Conservation (phyloP, 2,329 filamentous ascomycete genomes). For the Acephala macrosclerotiorum region DNA sequence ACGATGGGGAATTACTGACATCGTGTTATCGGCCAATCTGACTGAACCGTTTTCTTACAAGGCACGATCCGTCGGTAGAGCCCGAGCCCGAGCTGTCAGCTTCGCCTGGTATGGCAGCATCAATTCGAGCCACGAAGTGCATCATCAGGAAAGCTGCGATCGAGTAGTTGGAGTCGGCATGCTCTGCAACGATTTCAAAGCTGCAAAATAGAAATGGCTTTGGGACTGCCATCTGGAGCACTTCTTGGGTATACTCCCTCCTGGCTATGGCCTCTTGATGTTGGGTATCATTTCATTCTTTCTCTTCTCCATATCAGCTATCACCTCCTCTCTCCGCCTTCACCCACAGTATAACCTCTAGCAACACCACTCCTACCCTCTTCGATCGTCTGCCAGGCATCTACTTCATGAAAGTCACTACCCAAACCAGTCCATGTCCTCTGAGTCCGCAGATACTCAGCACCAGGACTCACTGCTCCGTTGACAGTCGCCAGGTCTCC, state of each 20-base stretch:
- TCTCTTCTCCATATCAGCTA: not conserved
- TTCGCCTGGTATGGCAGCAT: too few species aligned
- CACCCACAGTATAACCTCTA: conserved; percentile 83
- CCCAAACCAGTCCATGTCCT: conserved; percentile 93
- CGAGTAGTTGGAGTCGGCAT: too few species aligned
- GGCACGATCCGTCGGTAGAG: not conserved
- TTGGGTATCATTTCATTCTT: conserved; percentile 8
- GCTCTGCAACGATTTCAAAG: too few species aligned
- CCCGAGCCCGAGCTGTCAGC: conserved; percentile 2
- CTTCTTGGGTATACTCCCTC: too few species aligned
- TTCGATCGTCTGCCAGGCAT: conserved; percentile 74
- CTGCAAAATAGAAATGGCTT: too few species aligned
- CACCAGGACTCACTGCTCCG: conserved; percentile 87
- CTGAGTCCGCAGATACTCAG: conserved; percentile 82
- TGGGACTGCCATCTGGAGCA: too few species aligned
- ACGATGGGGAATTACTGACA: not conserved
- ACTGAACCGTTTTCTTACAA: not conserved
- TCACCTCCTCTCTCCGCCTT: conserved; percentile 48
- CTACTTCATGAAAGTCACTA: conserved; percentile 78
- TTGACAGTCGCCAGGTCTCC: conserved; percentile 83
- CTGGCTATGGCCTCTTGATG: not conserved
- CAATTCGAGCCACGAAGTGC: too few species aligned
- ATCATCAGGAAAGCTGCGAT: too few species aligned
- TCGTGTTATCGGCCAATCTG: not conserved
- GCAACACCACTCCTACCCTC: conserved; percentile 89